Base-by-base conservation (phyloP, 305 asterid genomes). In the Fraxinus angustifolia region DNA sequence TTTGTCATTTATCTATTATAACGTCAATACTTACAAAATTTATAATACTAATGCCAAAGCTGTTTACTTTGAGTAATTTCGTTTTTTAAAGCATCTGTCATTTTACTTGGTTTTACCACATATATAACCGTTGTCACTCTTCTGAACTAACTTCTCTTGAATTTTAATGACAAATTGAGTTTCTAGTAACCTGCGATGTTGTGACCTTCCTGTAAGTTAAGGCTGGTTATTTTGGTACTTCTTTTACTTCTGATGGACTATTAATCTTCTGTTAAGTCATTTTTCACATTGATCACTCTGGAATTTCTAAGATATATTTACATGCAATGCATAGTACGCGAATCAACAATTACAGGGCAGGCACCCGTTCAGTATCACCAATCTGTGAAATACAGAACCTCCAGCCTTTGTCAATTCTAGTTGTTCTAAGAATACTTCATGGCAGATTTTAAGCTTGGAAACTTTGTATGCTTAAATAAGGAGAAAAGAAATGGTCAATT, bases 381-480 rank as follows among this genome's bases (percentile, higher is more conserved):
- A 45, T 53, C 73, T 23, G 75, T 70, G 53, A 71, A 12, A 26
- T 31, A 77, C 35, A 45, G 65, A 48, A 82, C 48, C 50, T 40
- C 14, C 50, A 40, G 50, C 50, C 16, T 40, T 40, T 40, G 50
- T 40, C 50, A 40, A 40, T 8, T 40, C 50, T 11, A 40, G 50
- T 40, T 40, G 16, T 40, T 40, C 50, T 40, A 40, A 40, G 50
- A 8, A 10, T 16, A 40, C 16, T 40, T 10, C 50, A 40, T 40
- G 50, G 50, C 34, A 17, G 62, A 21, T 26, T 77, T 70, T 72
- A 78, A 38, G 82, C 58, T 72, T 78, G 26, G 38, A 82, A 48
- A 56, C 31, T 10, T 38, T 40, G 14, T 77, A 75, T 48, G 31
- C 74, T 36, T 14, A 71, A 77, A 21, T 36, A 35, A 28, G 75